Conservation (phyloP, 2,329 filamentous ascomycete genomes). For the Leptographium flavum region DNA sequence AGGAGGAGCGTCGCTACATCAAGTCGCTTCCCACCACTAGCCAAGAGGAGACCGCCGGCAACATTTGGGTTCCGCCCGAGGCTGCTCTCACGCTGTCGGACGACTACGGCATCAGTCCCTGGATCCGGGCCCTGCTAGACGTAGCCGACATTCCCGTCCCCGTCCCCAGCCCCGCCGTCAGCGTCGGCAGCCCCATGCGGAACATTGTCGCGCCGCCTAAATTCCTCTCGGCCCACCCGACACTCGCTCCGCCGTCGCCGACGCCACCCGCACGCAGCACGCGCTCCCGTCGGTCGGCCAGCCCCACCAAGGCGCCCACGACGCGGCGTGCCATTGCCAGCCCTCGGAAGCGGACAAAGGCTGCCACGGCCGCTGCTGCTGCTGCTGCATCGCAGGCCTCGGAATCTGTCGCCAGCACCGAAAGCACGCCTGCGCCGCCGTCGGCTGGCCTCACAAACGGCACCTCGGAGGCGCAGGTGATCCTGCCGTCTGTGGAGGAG, state of each 20-base stretch:
- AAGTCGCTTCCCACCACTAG: constrained; percentile 73
- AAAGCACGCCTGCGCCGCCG: constrained; percentile 12
- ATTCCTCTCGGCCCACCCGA: constrained; percentile 32
- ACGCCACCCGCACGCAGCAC: constrained; percentile 28
- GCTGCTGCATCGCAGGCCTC: constrained; percentile 19
- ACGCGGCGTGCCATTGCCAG: constrained; percentile 32
- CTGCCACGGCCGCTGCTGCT: constrained; percentile 16
- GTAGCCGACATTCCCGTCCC: constrained; percentile 57
- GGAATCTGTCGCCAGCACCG: constrained; percentile 19
- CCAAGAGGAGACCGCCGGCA: constrained; percentile 84
- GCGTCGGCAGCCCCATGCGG: constrained; percentile 50
- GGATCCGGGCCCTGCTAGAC: constrained; percentile 88
- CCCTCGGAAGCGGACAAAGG: constrained; percentile 39
- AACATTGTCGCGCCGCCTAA: constrained; percentile 70
- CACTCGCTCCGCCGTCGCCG: constrained; percentile 35
- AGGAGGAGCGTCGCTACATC: constrained; percentile 66
- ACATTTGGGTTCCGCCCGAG: constrained; percentile 84
- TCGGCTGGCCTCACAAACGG: constrained; percentile 17
- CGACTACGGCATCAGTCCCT: constrained; percentile 73
- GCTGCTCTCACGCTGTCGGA: constrained; percentile 69
- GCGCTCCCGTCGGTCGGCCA: constrained; percentile 41
- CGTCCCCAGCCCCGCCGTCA: constrained; percentile 13
- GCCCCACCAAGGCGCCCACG: constrained; percentile 33
- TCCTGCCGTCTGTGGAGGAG: constrained; percentile 38
- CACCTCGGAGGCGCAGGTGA: constrained; percentile 10